phyloP scores from a whole-genome alignment of 441 rosid genomes.

The Pelargonium citronellum region DNA sequence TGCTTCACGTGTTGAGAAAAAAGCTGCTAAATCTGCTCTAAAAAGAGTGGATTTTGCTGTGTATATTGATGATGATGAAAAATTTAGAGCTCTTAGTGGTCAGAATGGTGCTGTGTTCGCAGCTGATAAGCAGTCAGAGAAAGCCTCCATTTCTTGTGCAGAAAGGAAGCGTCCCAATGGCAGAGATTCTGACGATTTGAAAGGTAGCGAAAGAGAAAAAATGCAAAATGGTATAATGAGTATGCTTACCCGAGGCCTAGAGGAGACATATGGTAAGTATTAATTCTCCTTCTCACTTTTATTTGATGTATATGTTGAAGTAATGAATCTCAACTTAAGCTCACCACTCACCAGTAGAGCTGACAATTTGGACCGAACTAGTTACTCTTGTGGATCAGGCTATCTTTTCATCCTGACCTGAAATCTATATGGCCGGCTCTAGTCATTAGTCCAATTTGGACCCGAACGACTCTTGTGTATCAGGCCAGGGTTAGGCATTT shows the following conservation, averaged over 20 bases:
- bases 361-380: too few species aligned
- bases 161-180: too few species aligned
- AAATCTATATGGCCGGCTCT: too few species aligned
- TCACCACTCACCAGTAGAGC: too few species aligned
- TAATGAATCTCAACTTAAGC: not conserved
- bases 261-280: not conserved
- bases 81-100: slow-evolving; percentile 33
- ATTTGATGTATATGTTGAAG: not conserved
- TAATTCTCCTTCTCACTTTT: not conserved
- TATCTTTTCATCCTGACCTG: too few species aligned
- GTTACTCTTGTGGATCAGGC: too few species aligned
- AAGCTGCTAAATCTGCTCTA: slow-evolving; percentile 22
- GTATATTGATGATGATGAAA: slow-evolving; percentile 29
- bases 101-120: slow-evolving; percentile 44
- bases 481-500: too few species aligned
- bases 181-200: slow-evolving; percentile 28
- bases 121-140: slow-evolving; percentile 27
- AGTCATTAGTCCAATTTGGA: too few species aligned
- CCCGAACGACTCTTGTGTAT: too few species aligned
- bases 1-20: slow-evolving; percentile 27
- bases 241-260: not conserved
- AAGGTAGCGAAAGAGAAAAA: slow-evolving; percentile 27
- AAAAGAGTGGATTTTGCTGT: slow-evolving; percentile 19
- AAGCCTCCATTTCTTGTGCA: slow-evolving; percentile 18
- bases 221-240: slow-evolving; percentile 27